Percentiles rank a stretch among this genome's conserved stretches.
Evolutionary conservation across 2,329 filamentous ascomycete species (phyloP).

Genomic region (Alternaria brassicae): DNA sequence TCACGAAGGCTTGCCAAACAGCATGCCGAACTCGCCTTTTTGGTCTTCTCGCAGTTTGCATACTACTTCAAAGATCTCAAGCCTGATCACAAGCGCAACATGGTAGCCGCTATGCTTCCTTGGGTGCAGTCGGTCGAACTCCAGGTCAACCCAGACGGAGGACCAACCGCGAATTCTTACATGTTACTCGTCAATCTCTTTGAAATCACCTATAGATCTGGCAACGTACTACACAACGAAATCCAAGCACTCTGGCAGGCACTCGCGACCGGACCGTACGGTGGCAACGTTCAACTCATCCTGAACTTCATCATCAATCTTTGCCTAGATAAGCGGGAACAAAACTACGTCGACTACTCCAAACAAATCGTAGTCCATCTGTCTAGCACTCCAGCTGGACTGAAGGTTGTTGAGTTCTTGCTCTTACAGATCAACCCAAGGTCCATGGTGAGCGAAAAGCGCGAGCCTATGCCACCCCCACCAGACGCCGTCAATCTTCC

Average conservation of each 20-base stretch:
- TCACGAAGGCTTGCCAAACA: conserved; percentile 88
- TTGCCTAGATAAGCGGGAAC: conserved; percentile 90
- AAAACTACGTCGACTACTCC: conserved; percentile 97
- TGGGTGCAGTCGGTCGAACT: conserved; percentile 97
- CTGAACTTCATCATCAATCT: conserved; percentile 96
- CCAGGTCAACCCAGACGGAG: conserved; percentile 88
- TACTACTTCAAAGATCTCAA: conserved; percentile 89
- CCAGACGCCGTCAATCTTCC: conserved; percentile 78
- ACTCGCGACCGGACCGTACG: conserved; percentile 88
- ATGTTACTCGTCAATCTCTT: conserved; percentile 94
- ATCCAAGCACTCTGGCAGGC: conserved; percentile 98
- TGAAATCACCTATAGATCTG: conserved; percentile 94
- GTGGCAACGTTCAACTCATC: conserved; percentile 91
- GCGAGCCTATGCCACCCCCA: conserved; percentile 60
- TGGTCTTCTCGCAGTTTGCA: conserved; percentile 95
- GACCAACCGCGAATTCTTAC: conserved; percentile 89
- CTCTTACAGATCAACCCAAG: conserved; percentile 90
- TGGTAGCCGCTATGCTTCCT: conserved; percentile 91
- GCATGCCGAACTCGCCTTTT: conserved; percentile 86
- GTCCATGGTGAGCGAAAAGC: conserved; percentile 94
- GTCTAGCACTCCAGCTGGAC: conserved; percentile 82
- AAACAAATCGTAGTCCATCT: conserved; percentile 98
- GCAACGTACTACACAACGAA: conserved; percentile 88
- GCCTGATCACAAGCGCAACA: conserved; percentile 84
- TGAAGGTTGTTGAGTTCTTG: conserved; percentile 93